Conservation (phyloP, 352 stramenopile genomes). For the Phytophthora nicotianae region DNA sequence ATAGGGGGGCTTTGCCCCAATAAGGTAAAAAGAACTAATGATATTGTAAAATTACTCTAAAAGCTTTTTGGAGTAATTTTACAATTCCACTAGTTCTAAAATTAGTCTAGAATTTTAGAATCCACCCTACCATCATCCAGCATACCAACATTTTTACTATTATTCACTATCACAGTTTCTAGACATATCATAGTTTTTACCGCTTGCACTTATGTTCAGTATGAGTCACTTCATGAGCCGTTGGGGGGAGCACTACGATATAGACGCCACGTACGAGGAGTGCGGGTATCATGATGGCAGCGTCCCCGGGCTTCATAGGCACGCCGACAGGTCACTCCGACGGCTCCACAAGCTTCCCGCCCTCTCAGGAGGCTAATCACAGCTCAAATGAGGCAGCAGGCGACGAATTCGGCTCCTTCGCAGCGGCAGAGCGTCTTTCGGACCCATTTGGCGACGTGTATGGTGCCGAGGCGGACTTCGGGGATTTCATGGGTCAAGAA, state of each 20-base stretch:
- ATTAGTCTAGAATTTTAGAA: too few species aligned
- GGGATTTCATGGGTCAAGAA: constrained; percentile 13
- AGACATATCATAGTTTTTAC: neutral
- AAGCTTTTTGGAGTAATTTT: too few species aligned
- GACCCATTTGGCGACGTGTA: constrained; percentile 54
- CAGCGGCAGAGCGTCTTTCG: constrained; percentile 36
- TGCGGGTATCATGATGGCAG: constrained; percentile 26
- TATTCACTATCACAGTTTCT: neutral
- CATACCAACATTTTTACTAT: neutral
- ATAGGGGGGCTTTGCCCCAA: too few species aligned
- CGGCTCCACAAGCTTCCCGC: constrained; percentile 1
- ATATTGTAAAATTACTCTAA: too few species aligned
- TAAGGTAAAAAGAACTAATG: too few species aligned
- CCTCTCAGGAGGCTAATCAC: neutral
- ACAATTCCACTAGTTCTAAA: too few species aligned
- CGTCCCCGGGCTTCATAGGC: constrained; percentile 18
- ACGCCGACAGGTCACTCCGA: neutral
- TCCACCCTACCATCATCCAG: constrained; percentile 1
- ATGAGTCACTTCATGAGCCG: constrained; percentile 11
- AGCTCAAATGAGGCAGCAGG: constrained; percentile 12
- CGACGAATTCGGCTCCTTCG: constrained; percentile 53
- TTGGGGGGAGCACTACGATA: constrained; percentile 8
- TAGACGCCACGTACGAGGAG: constrained; percentile 26
- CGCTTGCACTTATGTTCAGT: constrained; percentile 14
- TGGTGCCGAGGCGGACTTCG: constrained; percentile 30